Conservation (phyloP, 1,139 yeast species). For the Kodamaea alishanica region DNA sequence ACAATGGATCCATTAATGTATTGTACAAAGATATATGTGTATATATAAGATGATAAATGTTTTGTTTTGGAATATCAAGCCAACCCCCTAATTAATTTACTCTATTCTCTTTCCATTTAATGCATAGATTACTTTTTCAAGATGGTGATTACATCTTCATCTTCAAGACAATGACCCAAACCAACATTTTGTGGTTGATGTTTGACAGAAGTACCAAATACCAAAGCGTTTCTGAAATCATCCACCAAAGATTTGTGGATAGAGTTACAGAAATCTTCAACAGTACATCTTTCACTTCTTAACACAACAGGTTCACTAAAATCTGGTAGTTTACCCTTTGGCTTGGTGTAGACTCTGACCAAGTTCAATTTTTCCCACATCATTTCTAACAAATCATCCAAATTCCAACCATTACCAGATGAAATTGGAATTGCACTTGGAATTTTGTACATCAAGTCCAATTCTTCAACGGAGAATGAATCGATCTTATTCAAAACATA, state of each 20-base stretch:
- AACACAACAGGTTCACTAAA: slow-evolving; percentile 92
- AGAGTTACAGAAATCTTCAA: slow-evolving; percentile 94
- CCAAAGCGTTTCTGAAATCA: slow-evolving; percentile 89
- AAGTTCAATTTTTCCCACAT: slow-evolving; percentile 92
- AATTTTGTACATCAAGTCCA: slow-evolving; percentile 81
- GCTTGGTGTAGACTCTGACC: slow-evolving; percentile 95
- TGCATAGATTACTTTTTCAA: slow-evolving; percentile 54
- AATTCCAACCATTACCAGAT: slow-evolving; percentile 93
- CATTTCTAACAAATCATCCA: slow-evolving; percentile 86
- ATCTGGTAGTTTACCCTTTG: slow-evolving; percentile 92
- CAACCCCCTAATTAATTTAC: background rate
- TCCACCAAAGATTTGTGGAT: slow-evolving; percentile 92
- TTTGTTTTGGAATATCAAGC: background rate
- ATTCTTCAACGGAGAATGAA: slow-evolving; percentile 87
- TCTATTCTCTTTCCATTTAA: background rate
- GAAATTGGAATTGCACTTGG: slow-evolving; percentile 97
- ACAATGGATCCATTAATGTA: too few species aligned
- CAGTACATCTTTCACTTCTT: slow-evolving; percentile 74
- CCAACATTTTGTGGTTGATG: slow-evolving; percentile 99
- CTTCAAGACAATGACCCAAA: slow-evolving; percentile 72
- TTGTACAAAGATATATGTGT: too few species aligned
- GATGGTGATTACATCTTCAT: slow-evolving; percentile 96
- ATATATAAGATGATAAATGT: too few species aligned
- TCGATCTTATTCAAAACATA: slow-evolving; percentile 95
- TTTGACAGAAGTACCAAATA: slow-evolving; percentile 87